Evolutionary conservation across 768 basidiomycete genomes (phyloP), one percentile per base, ranked within the genome.

Genomic region (Fomitopsis serialis): DNA sequence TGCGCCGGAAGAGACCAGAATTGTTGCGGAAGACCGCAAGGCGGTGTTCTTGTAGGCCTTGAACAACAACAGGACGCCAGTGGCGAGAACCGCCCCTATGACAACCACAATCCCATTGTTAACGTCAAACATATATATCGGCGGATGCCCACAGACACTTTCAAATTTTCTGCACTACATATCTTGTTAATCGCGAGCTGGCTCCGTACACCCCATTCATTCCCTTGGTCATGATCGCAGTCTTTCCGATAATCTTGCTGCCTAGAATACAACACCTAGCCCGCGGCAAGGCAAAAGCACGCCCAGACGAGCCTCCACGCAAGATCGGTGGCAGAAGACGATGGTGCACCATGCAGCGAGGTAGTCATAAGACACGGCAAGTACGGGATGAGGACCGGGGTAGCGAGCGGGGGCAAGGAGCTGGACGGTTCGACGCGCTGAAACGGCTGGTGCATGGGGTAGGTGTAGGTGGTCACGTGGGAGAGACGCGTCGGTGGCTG

Each of bases 401-500:
- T 40, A 15, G 19, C 15, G 15, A 15, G 37, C 6, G 6, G 29
- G 29, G 6, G 11, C 6, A 32, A 11, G 11, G 29, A 32, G 29
- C 29, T 11, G 11, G 19, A 40, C 37, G 37, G 19, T 19, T 40
- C 37, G 37, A 19, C 37, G 37, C 8, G 37, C 15, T 40, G 37
- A 40, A 40, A 15, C 15, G 37, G 15, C 37, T 40, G 37, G 13
- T 40, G 8, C 37, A 40, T 6, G 37, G 15, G 37, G 15, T 17
- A 32, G 29, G 29, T 32, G 29, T 11, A 6, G 6, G 37, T 17
- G 4, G 15, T 9, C 10, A 23, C 44, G 44, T 25, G 44, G 23
- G 13, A 45, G 22, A 45, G 23, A 45, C 44, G 44, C 44, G 44
- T 29, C 44, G 22, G 44, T 45, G 44, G 44, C 44, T 45, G 44